Evolutionary conservation across 371 early-diverging fungal genomes (phyloP), one percentile per base, ranked within the genome.

Genomic region (Furculomyces boomerangus): DNA sequence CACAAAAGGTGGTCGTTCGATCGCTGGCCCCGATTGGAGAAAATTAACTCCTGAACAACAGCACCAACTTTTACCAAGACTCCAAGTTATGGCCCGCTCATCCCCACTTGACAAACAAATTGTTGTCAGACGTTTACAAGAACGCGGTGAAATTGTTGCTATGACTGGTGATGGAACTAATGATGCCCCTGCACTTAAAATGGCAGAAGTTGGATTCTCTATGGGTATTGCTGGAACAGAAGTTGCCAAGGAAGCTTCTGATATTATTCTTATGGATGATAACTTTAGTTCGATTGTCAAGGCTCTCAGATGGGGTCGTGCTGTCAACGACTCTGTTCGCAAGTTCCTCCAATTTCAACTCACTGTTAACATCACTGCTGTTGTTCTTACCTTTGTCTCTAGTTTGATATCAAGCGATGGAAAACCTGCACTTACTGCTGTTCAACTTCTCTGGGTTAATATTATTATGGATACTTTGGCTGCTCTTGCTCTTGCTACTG

Each of bases 151-250:
- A 63, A 84, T 93, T 24, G 95, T 95, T 22, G 94, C 88, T 24
- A 90, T 94, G 67, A 95, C 94, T 2, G 94, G 95, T 50, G 96
- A 95, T 70, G 98, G 95, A 45, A 90, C 96, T 50, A 98, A 95
- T 73, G 98, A 98, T 68, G 93, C 86, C 1, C 95, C 94, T 25
- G 92, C 95, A 2, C 78, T 97, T 43, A 90, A 90, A 68, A 68
- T 81, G 63, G 96, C 96, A 29, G 92, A 98, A 68, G 90, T 98
- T 53, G 98, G 97, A 14, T 95, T 95, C 69, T 77, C 83, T 56
- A 94, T 96, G 98, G 97, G 98, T 51, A 88, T 94, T 61, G 73
- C 88, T 37, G 97, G 98, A 48, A 94, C 97, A 2, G 94, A 94
- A 66, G 90, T 95, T 1, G 93, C 95, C 46, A 90, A 92, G 67